Evolutionary conservation across 805 yeast species (phyloP).

Genomic region (Lachancea nothofagi): DNA sequence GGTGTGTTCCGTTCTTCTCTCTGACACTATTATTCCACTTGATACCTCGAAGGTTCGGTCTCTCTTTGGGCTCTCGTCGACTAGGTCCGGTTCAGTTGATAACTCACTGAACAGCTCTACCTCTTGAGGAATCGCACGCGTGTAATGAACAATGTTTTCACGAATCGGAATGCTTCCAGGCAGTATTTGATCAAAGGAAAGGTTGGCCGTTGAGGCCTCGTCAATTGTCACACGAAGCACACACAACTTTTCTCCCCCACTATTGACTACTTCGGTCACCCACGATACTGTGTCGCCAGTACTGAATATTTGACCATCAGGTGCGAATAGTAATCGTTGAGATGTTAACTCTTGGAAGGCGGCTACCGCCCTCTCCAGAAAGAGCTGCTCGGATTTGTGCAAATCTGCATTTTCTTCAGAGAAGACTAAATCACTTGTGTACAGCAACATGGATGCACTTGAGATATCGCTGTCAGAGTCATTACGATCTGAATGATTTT

Average conservation of each 20-base stretch:
- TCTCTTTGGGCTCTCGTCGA: not conserved
- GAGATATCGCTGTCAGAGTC: constrained; percentile 4
- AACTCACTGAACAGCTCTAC: not conserved
- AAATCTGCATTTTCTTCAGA: constrained; percentile 2
- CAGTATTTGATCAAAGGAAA: constrained; percentile 9
- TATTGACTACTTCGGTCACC: constrained; percentile 29
- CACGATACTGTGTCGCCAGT: constrained; percentile 30
- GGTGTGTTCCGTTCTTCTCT: constrained; percentile 2
- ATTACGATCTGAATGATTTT: not conserved
- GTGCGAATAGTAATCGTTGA: constrained; percentile 15
- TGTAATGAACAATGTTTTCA: constrained; percentile 5
- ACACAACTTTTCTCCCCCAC: constrained; percentile 19
- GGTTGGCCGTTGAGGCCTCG: not conserved
- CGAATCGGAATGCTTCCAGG: constrained; percentile 13
- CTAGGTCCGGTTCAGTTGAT: too few species aligned
- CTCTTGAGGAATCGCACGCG: not conserved
- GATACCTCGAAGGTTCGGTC: not conserved
- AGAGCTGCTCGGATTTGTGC: constrained; percentile 4
- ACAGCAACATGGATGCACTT: constrained; percentile 3
- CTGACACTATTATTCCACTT: constrained; percentile 4
- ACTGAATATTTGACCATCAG: constrained; percentile 15
- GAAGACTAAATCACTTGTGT: not conserved
- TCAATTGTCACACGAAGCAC: not conserved
- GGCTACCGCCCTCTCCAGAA: constrained; percentile 16
- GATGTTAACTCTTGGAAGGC: constrained; percentile 21